phyloP scores from a whole-genome alignment of 1,284 basidiomycete species.

The Irpex rosettiformis region DNA sequence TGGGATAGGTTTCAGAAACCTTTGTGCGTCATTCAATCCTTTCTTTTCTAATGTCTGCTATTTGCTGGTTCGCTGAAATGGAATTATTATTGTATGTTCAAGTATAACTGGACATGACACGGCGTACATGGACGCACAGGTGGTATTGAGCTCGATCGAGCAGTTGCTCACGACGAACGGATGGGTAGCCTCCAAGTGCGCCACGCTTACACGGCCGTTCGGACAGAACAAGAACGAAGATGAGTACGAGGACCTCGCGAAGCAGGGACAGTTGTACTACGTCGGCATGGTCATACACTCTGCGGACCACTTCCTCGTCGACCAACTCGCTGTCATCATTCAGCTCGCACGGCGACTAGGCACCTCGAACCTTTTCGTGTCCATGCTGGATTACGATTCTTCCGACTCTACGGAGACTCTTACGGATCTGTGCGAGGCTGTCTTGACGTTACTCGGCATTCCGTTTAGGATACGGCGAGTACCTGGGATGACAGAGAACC shows the following conservation, averaged over 20 bases:
- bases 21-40: constrained; percentile 50
- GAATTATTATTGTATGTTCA: neutral
- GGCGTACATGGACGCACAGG: constrained; percentile 83
- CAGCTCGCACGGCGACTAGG: constrained; percentile 89
- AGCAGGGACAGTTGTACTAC: constrained; percentile 84
- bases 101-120: constrained; percentile 82
- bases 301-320: constrained; percentile 95
- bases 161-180: constrained; percentile 89
- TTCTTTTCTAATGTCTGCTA: constrained; percentile 2
- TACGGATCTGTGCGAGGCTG: constrained; percentile 88
- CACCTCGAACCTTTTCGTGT: constrained; percentile 86
- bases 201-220: constrained; percentile 86
- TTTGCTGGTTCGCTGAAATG: too few species aligned
- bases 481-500: constrained; percentile 84
- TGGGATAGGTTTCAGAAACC: constrained; percentile 91
- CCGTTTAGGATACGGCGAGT: constrained; percentile 88
- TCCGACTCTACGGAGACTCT: constrained; percentile 91
- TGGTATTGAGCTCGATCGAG: constrained; percentile 83
- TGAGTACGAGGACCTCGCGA: constrained; percentile 83
- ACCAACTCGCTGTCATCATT: constrained; percentile 93
- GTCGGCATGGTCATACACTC: constrained; percentile 93
- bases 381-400: constrained; percentile 93
- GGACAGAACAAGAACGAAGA: constrained; percentile 83
- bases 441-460: constrained; percentile 85
- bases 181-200: constrained; percentile 98